Evolutionary conservation across 2,329 filamentous ascomycete species (phyloP), one percentile per base, ranked within the genome.

Genomic region (Metarhizium album): DNA sequence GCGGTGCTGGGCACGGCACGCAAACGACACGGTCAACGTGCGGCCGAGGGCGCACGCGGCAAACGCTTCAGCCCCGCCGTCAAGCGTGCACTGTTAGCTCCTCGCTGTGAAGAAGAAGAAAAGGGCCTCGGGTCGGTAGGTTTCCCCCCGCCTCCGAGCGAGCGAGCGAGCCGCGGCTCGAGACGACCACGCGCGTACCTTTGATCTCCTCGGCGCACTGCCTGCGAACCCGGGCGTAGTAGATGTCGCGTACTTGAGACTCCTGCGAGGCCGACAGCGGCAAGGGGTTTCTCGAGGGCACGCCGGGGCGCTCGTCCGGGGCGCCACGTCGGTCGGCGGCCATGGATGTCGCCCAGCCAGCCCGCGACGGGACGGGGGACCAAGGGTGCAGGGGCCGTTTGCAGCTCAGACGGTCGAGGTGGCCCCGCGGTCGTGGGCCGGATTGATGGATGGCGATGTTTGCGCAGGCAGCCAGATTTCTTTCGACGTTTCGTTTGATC

Each of bases 1-100:
- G 55, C 84, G 82, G 61, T 90, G 86, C 63, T 90, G 78, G 46
- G 77, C 70, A 49, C 89, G 84, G 73, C 93, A 98, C 49, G 83
- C 79, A 74, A 93, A 96, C 13, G 90, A 86, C 52, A 93, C 86
- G 51, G 84, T 90, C 60, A 97, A 80, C 5, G 90, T 97, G 57
- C 88, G 86, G 64, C 85, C 84, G 47, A 84, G 77, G 49, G 90
- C 90, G 75, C 93, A 98, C 58, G 85, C 83, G 52, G 93, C 93
- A 66, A 98, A 98, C 54, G 86, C 91, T 96, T 6, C 18, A n/a
- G 11, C 35, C 7, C 7, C 35, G 35, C n/a, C n/a, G n/a, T n/a
- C n/a, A n/a, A n/a, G n/a, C n/a, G n/a, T n/a, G 11, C 6, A 38
- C 4, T 14, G 35, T 38, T 38, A 16, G 35, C 11, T n/a, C 16